phyloP scores from a whole-genome alignment of 192 early-diverging fungal species.

The Lunasporangiospora selenospora region DNA sequence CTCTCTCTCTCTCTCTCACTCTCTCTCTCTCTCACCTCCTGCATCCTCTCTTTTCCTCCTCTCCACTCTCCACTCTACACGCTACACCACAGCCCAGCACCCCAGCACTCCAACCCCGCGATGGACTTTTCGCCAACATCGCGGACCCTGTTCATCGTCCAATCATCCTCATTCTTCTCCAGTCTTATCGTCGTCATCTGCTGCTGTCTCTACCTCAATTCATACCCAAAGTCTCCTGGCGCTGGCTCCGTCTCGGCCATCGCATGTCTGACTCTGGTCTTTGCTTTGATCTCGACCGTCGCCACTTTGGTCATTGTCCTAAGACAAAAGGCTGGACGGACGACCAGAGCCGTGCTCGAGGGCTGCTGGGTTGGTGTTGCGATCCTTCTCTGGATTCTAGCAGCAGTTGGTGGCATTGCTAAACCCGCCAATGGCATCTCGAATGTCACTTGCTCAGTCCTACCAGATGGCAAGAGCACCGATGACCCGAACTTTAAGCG shows the following conservation, averaged over 20 bases:
- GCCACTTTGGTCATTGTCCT: slow-evolving; percentile 19
- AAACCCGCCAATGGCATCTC: slow-evolving; percentile 41
- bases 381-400: slow-evolving; percentile 27
- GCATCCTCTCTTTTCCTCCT: not conserved
- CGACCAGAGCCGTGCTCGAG: slow-evolving; percentile 27
- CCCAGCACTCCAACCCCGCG: not conserved
- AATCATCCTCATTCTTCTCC: slow-evolving; percentile 31
- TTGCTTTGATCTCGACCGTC: slow-evolving; percentile 26
- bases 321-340: slow-evolving; percentile 37
- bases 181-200: slow-evolving; percentile 39
- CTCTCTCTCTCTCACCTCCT: not conserved
- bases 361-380: slow-evolving; percentile 43
- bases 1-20: not conserved
- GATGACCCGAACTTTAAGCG: slow-evolving; percentile 40
- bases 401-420: slow-evolving; percentile 36
- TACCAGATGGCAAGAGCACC: slow-evolving; percentile 29
- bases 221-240: slow-evolving; percentile 43
- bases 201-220: slow-evolving; percentile 37
- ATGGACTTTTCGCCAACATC: slow-evolving; percentile 46
- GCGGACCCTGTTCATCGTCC: slow-evolving; percentile 40
- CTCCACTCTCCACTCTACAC: not conserved
- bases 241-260: slow-evolving; percentile 24
- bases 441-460: slow-evolving; percentile 23
- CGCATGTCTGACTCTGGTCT: slow-evolving; percentile 28
- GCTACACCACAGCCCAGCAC: not conserved